These are phyloP conservation scores for Suillus occidentalis DNA, from an alignment of 768 basidiomycete species.

Conservation along the genomic window DNA sequence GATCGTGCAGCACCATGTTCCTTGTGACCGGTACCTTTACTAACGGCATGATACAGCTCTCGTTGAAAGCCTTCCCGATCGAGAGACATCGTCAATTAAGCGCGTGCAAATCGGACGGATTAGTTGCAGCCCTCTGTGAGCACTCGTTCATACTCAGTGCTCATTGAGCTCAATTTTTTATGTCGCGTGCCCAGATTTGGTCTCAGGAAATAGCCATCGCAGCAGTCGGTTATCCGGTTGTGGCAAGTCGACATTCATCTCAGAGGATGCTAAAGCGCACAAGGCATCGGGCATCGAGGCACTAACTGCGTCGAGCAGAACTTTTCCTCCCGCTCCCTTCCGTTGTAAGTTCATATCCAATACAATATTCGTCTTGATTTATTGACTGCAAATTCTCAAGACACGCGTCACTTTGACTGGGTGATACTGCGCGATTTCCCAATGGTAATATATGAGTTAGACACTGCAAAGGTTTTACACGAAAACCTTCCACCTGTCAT, in stretches of 20 bases:
- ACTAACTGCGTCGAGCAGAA: slow-evolving; percentile 30
- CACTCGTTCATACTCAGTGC: slow-evolving; percentile 1
- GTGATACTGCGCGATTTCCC: slow-evolving; percentile 42
- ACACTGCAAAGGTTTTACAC: slow-evolving; percentile 47
- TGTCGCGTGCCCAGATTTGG: slow-evolving; percentile 17
- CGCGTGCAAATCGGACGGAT: too few relatives aligned
- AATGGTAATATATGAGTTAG: slow-evolving; percentile 56
- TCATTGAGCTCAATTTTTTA: slow-evolving; percentile 4
- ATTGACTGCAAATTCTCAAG: slow-evolving; percentile 30
- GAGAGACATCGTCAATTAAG: too few relatives aligned
- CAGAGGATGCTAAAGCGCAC: slow-evolving; percentile 69
- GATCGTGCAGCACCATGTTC: too few relatives aligned
- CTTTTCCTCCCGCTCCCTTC: slow-evolving; percentile 35
- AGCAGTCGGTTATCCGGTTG: slow-evolving; percentile 76
- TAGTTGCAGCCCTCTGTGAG: slow-evolving; percentile 24
- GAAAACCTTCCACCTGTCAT: slow-evolving; percentile 59
- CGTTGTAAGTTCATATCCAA: slow-evolving; percentile 36
- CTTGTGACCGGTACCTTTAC: too few relatives aligned
- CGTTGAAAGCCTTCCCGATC: too few relatives aligned
- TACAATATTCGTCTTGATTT: slow-evolving; percentile 7
- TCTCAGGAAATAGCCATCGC: slow-evolving; percentile 55
- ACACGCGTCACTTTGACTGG: slow-evolving; percentile 31
- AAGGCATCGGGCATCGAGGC: slow-evolving; percentile 45
- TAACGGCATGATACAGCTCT: too few relatives aligned
- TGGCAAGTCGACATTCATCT: slow-evolving; percentile 84